Conservation (phyloP, 1,139 yeast species). For the Pichia kudriavzevii region DNA sequence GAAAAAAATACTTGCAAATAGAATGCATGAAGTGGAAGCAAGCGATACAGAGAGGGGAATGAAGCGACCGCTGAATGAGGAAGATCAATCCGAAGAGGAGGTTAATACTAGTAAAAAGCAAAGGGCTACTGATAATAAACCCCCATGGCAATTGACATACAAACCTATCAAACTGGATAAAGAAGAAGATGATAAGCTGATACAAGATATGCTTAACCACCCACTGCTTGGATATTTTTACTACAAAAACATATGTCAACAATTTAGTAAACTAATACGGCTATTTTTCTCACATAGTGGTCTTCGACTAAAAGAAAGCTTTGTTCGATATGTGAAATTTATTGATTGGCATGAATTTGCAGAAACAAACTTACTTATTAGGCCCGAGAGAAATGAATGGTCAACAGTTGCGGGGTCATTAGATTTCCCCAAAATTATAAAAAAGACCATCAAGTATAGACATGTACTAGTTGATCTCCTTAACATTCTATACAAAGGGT, state of each 20-base stretch:
- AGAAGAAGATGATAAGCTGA: constrained; percentile 3
- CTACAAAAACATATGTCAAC: constrained; percentile 6
- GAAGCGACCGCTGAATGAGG: too few species aligned
- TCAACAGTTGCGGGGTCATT: not conserved
- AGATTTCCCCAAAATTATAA: constrained; percentile 2
- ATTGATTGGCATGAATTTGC: constrained; percentile 5
- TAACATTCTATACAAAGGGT: constrained; percentile 7
- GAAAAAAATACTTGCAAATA: too few species aligned
- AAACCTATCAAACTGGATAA: not conserved
- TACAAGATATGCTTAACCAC: constrained; percentile 2
- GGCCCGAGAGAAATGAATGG: constrained; percentile 6
- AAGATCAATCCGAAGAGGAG: too few species aligned
- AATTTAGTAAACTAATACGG: constrained; percentile 1
- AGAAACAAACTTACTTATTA: constrained; percentile 1
- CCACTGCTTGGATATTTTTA: constrained; percentile 11
- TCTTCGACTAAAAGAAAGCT: not conserved
- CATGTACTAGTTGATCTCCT: constrained; percentile 4
- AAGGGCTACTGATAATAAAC: not conserved
- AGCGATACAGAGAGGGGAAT: too few species aligned
- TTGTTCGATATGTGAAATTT: not conserved
- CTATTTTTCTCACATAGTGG: constrained; percentile 1
- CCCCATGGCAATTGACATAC: constrained; percentile 1
- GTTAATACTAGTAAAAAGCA: not conserved
- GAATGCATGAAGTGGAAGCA: too few species aligned
- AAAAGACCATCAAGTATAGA: constrained; percentile 3